phyloP scores from a whole-genome alignment of 371 early-diverging fungal species.

The Mortierella sp. region DNA sequence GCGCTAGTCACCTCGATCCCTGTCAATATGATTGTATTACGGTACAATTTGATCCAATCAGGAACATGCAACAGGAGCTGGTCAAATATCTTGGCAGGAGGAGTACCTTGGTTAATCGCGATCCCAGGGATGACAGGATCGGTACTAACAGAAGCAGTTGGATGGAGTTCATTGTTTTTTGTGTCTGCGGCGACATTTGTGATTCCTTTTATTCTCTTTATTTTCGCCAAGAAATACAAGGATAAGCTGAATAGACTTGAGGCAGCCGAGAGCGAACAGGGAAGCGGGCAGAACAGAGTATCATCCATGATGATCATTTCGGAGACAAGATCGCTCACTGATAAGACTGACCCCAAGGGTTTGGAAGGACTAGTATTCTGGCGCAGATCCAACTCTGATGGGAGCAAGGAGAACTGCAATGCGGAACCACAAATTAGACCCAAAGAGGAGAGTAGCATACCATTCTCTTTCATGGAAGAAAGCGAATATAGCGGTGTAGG shows the following conservation, averaged over 20 bases:
- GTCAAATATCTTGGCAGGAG: constrained; percentile 64
- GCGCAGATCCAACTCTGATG: neutral
- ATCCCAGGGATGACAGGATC: constrained; percentile 65
- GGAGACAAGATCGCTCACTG: neutral
- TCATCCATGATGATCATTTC: neutral
- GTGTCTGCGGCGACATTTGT: constrained; percentile 81
- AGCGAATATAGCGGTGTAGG: neutral
- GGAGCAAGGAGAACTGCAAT: neutral
- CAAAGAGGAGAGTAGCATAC: neutral
- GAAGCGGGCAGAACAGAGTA: neutral
- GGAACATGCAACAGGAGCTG: constrained; percentile 63
- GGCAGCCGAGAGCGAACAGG: constrained; percentile 35
- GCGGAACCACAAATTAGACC: neutral
- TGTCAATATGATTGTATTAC: constrained; percentile 78
- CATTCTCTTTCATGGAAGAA: neutral
- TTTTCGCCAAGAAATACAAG: constrained; percentile 65
- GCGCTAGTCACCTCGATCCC: constrained; percentile 84
- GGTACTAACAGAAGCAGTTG: constrained; percentile 59
- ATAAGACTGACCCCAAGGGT: neutral
- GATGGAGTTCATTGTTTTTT: constrained; percentile 68
- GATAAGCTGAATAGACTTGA: constrained; percentile 39
- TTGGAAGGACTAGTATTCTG: neutral
- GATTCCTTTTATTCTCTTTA: constrained; percentile 79
- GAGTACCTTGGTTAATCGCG: constrained; percentile 74
- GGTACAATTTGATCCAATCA: constrained; percentile 78